Conservation (phyloP, 495 filamentous ascomycete genomes). For the Daldinia concentrica region DNA sequence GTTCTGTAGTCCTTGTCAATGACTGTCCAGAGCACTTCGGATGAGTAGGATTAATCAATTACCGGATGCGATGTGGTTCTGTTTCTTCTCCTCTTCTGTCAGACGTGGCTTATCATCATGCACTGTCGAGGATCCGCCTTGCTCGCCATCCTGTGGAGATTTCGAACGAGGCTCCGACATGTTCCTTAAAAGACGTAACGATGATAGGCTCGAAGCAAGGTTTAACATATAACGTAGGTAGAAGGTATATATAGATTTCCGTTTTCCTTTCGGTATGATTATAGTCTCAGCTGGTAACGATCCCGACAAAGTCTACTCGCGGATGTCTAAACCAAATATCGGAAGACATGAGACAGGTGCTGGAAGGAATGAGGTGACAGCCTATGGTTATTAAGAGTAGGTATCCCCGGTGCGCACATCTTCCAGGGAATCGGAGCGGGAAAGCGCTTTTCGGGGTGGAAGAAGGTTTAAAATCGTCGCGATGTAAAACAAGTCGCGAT, state of each 20-base stretch:
- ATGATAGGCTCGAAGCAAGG: background rate
- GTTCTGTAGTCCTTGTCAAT: slow-evolving; percentile 61
- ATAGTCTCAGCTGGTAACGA: background rate
- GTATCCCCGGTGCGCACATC: slow-evolving; percentile 28
- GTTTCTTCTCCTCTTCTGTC: slow-evolving; percentile 87
- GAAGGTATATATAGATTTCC: background rate
- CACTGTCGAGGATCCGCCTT: slow-evolving; percentile 11
- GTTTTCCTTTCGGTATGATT: background rate
- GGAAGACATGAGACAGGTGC: slow-evolving; percentile 41
- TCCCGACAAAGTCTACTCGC: slow-evolving; percentile 31
- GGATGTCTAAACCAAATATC: slow-evolving; percentile 27
- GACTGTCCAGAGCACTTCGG: background rate
- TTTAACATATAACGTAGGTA: background rate
- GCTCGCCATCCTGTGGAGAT: slow-evolving; percentile 45
- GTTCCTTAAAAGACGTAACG: background rate
- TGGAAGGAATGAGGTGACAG: slow-evolving; percentile 23
- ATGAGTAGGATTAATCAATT: slow-evolving; percentile 1
- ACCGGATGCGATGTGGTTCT: slow-evolving; percentile 85
- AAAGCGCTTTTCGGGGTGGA: background rate
- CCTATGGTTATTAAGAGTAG: slow-evolving; percentile 24
- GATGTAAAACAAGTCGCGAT: background rate
- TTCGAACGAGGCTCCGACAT: slow-evolving; percentile 45
- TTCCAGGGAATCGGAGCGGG: slow-evolving; percentile 19
- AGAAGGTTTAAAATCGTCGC: background rate
- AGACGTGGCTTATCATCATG: slow-evolving; percentile 74